Base-by-base conservation (phyloP, 2,329 filamentous ascomycete species). In the Colletotrichum aenigma region DNA sequence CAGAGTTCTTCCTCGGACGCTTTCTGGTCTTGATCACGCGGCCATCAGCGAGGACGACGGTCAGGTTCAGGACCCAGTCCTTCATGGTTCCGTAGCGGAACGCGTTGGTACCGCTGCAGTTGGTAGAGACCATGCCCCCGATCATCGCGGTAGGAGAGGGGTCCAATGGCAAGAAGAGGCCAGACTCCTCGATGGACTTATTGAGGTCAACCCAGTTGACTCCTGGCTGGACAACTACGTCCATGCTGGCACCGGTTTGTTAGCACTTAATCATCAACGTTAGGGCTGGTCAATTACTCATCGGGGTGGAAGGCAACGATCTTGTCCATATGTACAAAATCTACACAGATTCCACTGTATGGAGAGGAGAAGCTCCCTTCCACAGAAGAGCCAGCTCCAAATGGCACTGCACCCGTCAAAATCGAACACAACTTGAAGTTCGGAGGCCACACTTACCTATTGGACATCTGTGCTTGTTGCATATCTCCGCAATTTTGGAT, bases 51-150 rank as follows among this genome's bases (percentile, higher is more conserved):
- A 95, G 86, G 0, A 95, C 93, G 0, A 94, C 92, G 0, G 93
- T 95, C 28, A 95, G 82, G 77, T 93, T 94, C 74, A 95, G 86
- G 2, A 95, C 93, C 88, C 92, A 95, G 77, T 95, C 93, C 78
- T 93, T 94, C 93, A 95, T 95, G 0, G 93, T 94, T 0, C 93
- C 93, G 79, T 95, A 95, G 67, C 93, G 86, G 72, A 90, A 87
- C 2, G 90, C 89, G 78, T 91, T 91, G 1, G 90, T 91, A 0
- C 90, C 90, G 69, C 87, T 92, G 84, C 93, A 95, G 69, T 93
- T 93, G 1, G 93, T 94, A 0, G 91, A 91, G 6, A 95, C 85
- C 90, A 92, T 92, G 7, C 90, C 90, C 3, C 90, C 90, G 24
- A 92, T 86, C 77, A 87, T 85, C 0, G 90, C 90, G 1, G 87